Evolutionary conservation across 2,329 filamentous ascomycete genomes (phyloP).

Genomic region (Microdochium bolleyi): DNA sequence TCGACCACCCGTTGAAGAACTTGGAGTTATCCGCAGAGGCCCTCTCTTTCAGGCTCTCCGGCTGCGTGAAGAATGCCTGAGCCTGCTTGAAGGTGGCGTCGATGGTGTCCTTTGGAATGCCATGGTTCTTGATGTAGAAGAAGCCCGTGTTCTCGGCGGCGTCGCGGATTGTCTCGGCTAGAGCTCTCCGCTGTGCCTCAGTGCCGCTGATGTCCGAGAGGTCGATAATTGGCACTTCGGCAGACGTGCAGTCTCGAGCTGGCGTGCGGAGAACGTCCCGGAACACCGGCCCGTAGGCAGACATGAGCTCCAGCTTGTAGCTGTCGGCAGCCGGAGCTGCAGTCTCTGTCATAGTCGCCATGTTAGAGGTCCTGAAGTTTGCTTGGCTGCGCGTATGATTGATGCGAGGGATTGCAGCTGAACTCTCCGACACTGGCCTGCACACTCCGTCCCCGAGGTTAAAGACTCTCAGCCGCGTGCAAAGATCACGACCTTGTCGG

Average conservation of each 20-base stretch:
- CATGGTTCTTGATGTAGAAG: conserved; percentile 31
- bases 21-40: conserved; percentile 15
- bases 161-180: conserved; percentile 28
- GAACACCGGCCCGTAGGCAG: conserved; percentile 32
- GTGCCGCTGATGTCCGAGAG: conserved; percentile 25
- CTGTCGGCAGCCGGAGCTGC: background rate
- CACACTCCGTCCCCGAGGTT: too few relatives aligned
- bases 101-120: conserved; percentile 17
- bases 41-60: conserved; percentile 10
- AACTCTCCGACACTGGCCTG: too few relatives aligned
- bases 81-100: conserved; percentile 13
- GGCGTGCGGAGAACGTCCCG: conserved; percentile 31
- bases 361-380: background rate
- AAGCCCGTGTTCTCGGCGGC: conserved; percentile 32
- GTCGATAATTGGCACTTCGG: conserved; percentile 39
- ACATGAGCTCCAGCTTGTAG: conserved; percentile 31
- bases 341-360: conserved; percentile 8
- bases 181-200: conserved; percentile 21
- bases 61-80: conserved; percentile 15
- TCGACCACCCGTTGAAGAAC: conserved; percentile 27
- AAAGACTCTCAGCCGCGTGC: too few relatives aligned
- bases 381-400: background rate
- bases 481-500: too few relatives aligned
- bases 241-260: conserved; percentile 26
- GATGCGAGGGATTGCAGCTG: too few relatives aligned